Conservation (phyloP, 2,329 filamentous ascomycete species). For the Neofusicoccum sp. region DNA sequence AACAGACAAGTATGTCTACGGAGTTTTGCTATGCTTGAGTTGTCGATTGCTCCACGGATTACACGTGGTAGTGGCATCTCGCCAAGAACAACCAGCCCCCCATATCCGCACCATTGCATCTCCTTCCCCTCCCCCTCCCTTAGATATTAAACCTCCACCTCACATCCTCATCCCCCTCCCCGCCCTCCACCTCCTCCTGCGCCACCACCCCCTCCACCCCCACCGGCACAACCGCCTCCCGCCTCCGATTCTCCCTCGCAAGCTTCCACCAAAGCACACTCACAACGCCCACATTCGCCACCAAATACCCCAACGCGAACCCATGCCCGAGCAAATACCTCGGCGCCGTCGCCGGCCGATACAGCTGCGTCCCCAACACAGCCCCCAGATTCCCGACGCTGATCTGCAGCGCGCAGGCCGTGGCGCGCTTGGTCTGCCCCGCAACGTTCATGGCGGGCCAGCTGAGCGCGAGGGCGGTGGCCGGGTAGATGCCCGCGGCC, state of each 20-base stretch:
- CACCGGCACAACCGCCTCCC: slow-evolving; percentile 28
- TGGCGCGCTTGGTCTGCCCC: slow-evolving; percentile 56
- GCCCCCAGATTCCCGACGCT: slow-evolving; percentile 52
- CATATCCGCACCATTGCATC: no score
- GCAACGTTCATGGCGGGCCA: slow-evolving; percentile 59
- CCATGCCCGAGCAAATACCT: slow-evolving; percentile 39
- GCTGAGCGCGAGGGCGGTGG: slow-evolving; percentile 44
- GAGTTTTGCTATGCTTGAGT: no score
- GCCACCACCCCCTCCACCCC: slow-evolving; percentile 29
- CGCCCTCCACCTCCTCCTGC: slow-evolving; percentile 33
- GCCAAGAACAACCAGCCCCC: no score
- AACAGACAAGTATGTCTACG: no score
- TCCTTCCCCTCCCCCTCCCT: not conserved
- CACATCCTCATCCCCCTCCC: slow-evolving; percentile 36
- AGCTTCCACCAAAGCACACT: slow-evolving; percentile 34
- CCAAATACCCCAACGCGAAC: slow-evolving; percentile 34
- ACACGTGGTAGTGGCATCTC: no score
- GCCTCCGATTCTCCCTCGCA: slow-evolving; percentile 35
- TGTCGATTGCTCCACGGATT: no score
- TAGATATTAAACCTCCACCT: slow-evolving; percentile 40
- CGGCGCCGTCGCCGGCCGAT: slow-evolving; percentile 37
- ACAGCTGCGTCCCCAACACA: slow-evolving; percentile 43
- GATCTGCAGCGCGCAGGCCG: slow-evolving; percentile 54
- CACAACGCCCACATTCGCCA: slow-evolving; percentile 37
- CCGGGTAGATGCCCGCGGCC: slow-evolving; percentile 43